A percentile compares a stretch with the other conserved stretches of the same genome.
phyloP scores from a whole-genome alignment of 352 stramenopile species.

The Discostella stelligera region DNA sequence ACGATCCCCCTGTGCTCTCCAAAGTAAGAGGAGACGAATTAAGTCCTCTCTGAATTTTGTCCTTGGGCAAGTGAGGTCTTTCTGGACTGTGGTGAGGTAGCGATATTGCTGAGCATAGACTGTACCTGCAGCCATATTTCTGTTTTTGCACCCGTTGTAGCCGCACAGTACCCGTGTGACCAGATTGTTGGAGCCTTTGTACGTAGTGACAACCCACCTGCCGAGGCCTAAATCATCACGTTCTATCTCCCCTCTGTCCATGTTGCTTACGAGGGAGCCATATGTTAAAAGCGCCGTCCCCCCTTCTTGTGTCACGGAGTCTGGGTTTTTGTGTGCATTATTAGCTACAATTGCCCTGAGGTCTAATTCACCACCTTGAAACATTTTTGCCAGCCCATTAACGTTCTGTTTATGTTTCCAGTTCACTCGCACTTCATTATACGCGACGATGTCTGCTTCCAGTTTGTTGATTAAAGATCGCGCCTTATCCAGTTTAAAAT shows the following conservation, averaged over 20 bases:
- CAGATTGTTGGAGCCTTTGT: background rate
- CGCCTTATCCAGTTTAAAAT: constrained; percentile 28
- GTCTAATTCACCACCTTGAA: constrained; percentile 20
- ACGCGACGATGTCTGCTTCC: no score
- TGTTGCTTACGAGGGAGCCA: background rate
- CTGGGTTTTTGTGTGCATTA: background rate
- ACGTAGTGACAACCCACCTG: background rate
- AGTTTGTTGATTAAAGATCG: constrained; percentile 26
- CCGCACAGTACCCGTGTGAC: background rate
- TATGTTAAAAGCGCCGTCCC: background rate
- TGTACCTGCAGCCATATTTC: background rate
- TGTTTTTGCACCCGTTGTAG: background rate
- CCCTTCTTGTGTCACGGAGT: background rate
- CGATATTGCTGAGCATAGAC: background rate
- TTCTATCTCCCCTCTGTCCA: background rate
- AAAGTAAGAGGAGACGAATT: background rate
- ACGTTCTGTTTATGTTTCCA: constrained; percentile 13
- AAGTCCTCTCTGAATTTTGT: no score
- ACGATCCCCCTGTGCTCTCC: constrained; percentile 7
- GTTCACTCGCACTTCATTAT: constrained; percentile 24
- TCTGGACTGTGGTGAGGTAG: background rate
- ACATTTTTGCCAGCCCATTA: constrained; percentile 27
- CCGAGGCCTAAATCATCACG: background rate
- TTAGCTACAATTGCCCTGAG: no score
- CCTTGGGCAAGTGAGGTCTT: no score